Percentiles rank a stretch among this genome's conserved stretches.
These are phyloP conservation scores for Allodekkera sacchari DNA, from an alignment of 805 yeast genomes.

Conservation along the genomic window DNA sequence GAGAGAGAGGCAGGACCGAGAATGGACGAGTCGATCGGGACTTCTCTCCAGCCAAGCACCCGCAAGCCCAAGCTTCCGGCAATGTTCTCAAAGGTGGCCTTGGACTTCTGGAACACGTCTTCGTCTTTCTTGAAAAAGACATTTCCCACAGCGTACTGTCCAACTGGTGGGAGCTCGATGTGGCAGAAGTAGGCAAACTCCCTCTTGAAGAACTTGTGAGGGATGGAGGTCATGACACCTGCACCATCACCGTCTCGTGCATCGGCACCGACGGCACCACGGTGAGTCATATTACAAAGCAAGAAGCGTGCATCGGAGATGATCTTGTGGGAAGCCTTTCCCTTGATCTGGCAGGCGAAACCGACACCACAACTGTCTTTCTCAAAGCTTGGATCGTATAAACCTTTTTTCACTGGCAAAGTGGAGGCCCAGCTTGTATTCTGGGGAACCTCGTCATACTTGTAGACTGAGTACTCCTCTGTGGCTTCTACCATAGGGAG, in stretches of 20 bases:
- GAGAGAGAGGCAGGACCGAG: conserved; percentile 92
- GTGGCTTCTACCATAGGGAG: too few relatives aligned
- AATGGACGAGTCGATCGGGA: conserved; percentile 90
- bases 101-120: conserved; percentile 58
- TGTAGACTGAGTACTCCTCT: conserved; percentile 36
- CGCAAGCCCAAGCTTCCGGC: conserved; percentile 69
- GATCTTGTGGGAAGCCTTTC: conserved; percentile 79
- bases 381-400: conserved; percentile 88
- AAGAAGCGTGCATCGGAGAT: conserved; percentile 83
- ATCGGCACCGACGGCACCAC: conserved; percentile 96
- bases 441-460: conserved; percentile 67
- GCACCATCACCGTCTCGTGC: conserved; percentile 99
- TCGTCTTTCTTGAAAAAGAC: conserved; percentile 86
- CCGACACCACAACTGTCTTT: conserved; percentile 99
- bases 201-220: conserved; percentile 77
- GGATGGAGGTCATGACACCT: conserved; percentile 88
- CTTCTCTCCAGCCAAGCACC: conserved; percentile 91
- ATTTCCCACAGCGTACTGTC: conserved; percentile 94
- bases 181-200: conserved; percentile 71
- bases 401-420: conserved; percentile 78
- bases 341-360: conserved; percentile 90
- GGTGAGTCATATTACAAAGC: conserved; percentile 95
- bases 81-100: conserved; percentile 69
- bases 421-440: conserved; percentile 90
- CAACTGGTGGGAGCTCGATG: conserved; percentile 62